phyloP scores from a whole-genome alignment of 768 basidiomycete genomes.

The Lactifluus piperatus region DNA sequence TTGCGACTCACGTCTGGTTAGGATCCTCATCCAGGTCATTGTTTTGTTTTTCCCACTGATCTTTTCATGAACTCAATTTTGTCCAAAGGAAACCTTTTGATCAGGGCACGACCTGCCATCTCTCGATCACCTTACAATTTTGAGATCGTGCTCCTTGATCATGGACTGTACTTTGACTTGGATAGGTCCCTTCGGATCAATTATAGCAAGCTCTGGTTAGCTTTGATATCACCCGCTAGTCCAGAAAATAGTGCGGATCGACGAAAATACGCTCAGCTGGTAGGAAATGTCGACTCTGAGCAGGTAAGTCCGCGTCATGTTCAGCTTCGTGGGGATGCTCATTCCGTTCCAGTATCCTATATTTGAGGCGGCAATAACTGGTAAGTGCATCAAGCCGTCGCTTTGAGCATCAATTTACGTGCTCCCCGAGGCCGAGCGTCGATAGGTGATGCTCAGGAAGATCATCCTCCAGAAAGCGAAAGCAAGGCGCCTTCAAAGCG shows the following conservation, averaged over 20 bases:
- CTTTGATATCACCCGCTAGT: conserved; percentile 70
- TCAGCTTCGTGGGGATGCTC: background rate
- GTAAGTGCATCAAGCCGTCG: conserved; percentile 22
- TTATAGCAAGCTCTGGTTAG: conserved; percentile 85
- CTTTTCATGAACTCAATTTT: background rate
- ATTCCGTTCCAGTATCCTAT: conserved; percentile 62
- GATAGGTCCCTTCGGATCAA: conserved; percentile 71
- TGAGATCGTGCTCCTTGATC: conserved; percentile 91
- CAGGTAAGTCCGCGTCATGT: conserved; percentile 41
- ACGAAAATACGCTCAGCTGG: conserved; percentile 78
- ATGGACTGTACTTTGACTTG: conserved; percentile 90
- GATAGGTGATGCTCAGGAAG: conserved; percentile 53
- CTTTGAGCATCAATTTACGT: background rate
- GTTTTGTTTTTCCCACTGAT: background rate
- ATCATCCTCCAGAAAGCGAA: conserved; percentile 30
- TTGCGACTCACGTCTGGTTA: conserved; percentile 26
- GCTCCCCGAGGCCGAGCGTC: conserved; percentile 48
- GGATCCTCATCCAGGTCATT: conserved; percentile 80
- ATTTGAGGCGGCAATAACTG: conserved; percentile 94
- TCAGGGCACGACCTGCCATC: conserved; percentile 54
- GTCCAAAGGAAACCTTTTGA: conserved; percentile 73
- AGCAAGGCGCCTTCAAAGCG: conserved; percentile 38
- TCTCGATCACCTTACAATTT: conserved; percentile 88
- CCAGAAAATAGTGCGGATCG: conserved; percentile 56
- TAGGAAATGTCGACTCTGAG: conserved; percentile 85